These are phyloP conservation scores for Fomitopsis pulvina DNA, from an alignment of 768 basidiomycete species.

Conservation along the genomic window DNA sequence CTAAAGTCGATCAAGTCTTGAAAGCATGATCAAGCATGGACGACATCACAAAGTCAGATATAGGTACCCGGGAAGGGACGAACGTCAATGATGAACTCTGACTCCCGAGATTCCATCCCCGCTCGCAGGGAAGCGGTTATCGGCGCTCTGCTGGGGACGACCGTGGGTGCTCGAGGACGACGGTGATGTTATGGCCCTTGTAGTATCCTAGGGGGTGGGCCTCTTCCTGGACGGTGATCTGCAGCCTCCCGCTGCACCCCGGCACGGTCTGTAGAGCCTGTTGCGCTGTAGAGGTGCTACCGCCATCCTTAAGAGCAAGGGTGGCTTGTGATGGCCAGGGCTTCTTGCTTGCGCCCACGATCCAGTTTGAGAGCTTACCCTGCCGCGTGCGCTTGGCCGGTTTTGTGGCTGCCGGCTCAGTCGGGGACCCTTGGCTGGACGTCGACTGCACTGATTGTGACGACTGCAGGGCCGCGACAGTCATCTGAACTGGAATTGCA, in stretches of 20 bases:
- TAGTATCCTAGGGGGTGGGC: slow-evolving; percentile 12
- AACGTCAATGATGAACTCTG: too few species aligned
- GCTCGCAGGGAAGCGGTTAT: too few species aligned
- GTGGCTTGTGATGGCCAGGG: neutral
- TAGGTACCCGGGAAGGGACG: too few species aligned
- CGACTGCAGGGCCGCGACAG: neutral
- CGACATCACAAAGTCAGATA: too few species aligned
- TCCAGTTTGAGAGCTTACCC: slow-evolving; percentile 10
- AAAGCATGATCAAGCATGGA: too few species aligned
- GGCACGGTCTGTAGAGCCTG: neutral
- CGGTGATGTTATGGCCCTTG: slow-evolving; percentile 13
- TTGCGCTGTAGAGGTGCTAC: neutral
- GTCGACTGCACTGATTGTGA: neutral
- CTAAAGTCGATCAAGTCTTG: too few species aligned
- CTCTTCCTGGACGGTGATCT: slow-evolving; percentile 9
- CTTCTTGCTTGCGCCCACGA: slow-evolving; percentile 1
- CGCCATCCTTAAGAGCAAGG: neutral
- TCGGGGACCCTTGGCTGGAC: neutral
- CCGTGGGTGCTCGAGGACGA: slow-evolving; percentile 14
- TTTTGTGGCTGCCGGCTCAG: neutral
- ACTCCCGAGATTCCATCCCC: too few species aligned
- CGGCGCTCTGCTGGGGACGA: too few species aligned
- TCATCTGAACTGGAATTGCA: neutral
- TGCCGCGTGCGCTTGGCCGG: slow-evolving; percentile 10
- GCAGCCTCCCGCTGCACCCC: slow-evolving; percentile 12